Conservation (phyloP, 2,329 filamentous ascomycete genomes). For the Pseudonectria foliicola region DNA sequence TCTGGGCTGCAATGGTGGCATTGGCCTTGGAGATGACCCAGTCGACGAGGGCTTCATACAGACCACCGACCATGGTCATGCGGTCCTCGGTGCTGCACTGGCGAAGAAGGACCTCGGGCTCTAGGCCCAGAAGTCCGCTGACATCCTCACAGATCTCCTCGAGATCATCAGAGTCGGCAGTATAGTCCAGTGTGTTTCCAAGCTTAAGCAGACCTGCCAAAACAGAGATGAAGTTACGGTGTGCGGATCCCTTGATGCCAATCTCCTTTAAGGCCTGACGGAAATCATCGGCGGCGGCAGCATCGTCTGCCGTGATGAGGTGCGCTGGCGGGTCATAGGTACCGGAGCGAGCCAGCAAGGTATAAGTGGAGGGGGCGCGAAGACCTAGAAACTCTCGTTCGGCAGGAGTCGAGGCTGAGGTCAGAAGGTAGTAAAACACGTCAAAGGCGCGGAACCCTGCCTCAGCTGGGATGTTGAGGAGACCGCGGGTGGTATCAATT, state of each 20-base stretch:
- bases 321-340: constrained; percentile 84
- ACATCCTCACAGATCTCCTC: constrained; percentile 89
- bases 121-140: constrained; percentile 74
- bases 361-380: constrained; percentile 68
- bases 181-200: constrained; percentile 81
- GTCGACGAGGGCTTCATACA: constrained; percentile 92
- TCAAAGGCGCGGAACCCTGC: constrained; percentile 87
- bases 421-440: constrained; percentile 94
- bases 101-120: constrained; percentile 71
- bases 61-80: constrained; percentile 69
- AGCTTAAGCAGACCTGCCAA: constrained; percentile 84
- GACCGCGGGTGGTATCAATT: constrained; percentile 73
- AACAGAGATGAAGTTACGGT: constrained; percentile 77
- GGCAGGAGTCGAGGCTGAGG: constrained; percentile 79
- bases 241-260: constrained; percentile 80
- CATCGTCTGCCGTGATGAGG: constrained; percentile 86
- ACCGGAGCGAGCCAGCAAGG: constrained; percentile 71
- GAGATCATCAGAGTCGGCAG: constrained; percentile 74
- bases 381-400: constrained; percentile 85
- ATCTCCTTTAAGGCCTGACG: constrained; percentile 79
- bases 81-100: constrained; percentile 82
- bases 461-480: constrained; percentile 73
- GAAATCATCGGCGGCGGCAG: constrained; percentile 89
- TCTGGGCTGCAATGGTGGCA: constrained; percentile 68
- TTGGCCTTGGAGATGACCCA: constrained; percentile 92